Percentiles rank a stretch among this genome's conserved stretches.
Conservation (phyloP, 2,329 filamentous ascomycete genomes). For the Mariannaea sp. region DNA sequence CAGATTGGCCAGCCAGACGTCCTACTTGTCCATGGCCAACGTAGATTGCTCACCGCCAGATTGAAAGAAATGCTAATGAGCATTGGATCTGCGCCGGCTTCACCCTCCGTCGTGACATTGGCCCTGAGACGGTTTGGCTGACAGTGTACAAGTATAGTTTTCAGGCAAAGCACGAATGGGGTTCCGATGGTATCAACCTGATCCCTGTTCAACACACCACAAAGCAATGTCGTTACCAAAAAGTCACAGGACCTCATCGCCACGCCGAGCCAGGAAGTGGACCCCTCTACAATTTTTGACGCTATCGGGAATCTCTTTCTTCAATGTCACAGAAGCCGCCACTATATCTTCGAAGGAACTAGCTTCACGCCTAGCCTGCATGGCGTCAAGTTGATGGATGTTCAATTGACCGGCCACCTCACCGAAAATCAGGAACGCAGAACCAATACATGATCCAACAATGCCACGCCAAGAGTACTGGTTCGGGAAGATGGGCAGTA, state of each 20-base stretch:
- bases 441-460: slow-evolving; percentile 12
- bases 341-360: slow-evolving; percentile 20
- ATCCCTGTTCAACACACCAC: slow-evolving; percentile 39
- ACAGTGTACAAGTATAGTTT: slow-evolving; percentile 26
- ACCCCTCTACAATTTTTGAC: slow-evolving; percentile 19
- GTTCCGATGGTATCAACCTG: slow-evolving; percentile 35
- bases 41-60: slow-evolving; percentile 36
- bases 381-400: slow-evolving; percentile 13
- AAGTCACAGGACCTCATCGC: slow-evolving; percentile 39
- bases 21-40: slow-evolving; percentile 19
- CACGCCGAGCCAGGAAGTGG: slow-evolving; percentile 33
- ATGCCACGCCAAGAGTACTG: slow-evolving; percentile 17
- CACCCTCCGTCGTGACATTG: slow-evolving; percentile 23
- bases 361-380: slow-evolving; percentile 23
- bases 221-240: slow-evolving; percentile 33
- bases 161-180: slow-evolving; percentile 35
- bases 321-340: slow-evolving; percentile 16
- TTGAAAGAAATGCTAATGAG: slow-evolving; percentile 28
- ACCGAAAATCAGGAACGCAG: slow-evolving; percentile 39
- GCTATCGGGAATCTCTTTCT: slow-evolving; percentile 8
- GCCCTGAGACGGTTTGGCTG: slow-evolving; percentile 26
- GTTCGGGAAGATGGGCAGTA: slow-evolving; percentile 27
- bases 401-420: slow-evolving; percentile 35
- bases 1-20: slow-evolving; percentile 23
- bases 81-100: slow-evolving; percentile 27